A percentile compares a stretch with the other conserved stretches of the same genome.
phyloP scores from a whole-genome alignment of 139 green algal species.

The Axilococcus clingmanii region DNA sequence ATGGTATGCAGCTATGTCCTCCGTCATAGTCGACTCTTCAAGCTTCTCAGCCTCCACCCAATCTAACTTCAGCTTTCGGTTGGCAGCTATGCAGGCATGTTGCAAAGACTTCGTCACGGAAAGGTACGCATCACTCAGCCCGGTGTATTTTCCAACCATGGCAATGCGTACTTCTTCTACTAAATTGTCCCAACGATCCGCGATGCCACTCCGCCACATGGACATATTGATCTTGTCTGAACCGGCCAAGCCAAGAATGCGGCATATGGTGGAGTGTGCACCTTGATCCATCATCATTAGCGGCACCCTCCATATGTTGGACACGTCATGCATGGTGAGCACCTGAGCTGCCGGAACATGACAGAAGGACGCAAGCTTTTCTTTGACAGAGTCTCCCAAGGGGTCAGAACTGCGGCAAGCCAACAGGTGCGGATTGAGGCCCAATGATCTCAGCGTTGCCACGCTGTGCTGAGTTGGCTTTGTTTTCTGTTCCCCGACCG shows the following conservation, averaged over 20 bases:
- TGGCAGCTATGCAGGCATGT: constrained; percentile 86
- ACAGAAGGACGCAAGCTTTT: constrained; percentile 96
- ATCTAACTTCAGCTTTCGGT: constrained; percentile 72
- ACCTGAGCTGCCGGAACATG: constrained; percentile 78
- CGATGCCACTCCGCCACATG: constrained; percentile 53
- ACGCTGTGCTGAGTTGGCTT: constrained; percentile 99
- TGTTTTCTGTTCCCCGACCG: constrained; percentile 98
- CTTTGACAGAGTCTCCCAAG: constrained; percentile 61
- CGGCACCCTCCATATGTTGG: constrained; percentile 96
- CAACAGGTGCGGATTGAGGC: constrained; percentile 83
- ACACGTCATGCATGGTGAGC: constrained; percentile 92
- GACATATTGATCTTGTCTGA: constrained; percentile 51
- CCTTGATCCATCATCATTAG: constrained; percentile 72
- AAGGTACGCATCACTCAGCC: constrained; percentile 89
- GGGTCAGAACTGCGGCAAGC: constrained; percentile 72
- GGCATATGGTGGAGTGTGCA: constrained; percentile 61
- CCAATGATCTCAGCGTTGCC: constrained; percentile 77
- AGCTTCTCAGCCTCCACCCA: constrained; percentile 90
- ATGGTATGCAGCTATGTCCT: constrained; percentile 39
- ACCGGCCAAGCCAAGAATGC: constrained; percentile 49
- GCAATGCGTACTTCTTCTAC: constrained; percentile 57
- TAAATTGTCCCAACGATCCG: constrained; percentile 72
- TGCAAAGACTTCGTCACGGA: constrained; percentile 93
- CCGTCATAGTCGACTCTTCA: constrained; percentile 49
- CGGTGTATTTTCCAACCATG: constrained; percentile 97